These are phyloP conservation scores for Funneliformis caledonium DNA, from an alignment of 371 early-diverging fungal species.

Conservation along the genomic window DNA sequence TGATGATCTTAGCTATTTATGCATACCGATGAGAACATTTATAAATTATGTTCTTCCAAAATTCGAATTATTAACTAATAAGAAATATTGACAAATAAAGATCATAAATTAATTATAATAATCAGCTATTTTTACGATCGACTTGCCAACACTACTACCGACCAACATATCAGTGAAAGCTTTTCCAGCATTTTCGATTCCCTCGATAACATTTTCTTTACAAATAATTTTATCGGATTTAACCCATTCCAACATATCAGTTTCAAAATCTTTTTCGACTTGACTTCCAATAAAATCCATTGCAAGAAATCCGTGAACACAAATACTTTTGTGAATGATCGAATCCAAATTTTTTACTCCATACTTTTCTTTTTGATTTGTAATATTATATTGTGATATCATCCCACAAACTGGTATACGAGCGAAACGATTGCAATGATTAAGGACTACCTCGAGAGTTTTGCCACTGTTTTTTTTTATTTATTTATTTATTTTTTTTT, in stretches of 20 bases:
- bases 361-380: constrained; percentile 47
- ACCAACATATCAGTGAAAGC: constrained; percentile 66
- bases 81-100: too few species aligned
- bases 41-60: too few species aligned
- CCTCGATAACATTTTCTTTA: constrained; percentile 57
- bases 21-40: too few species aligned
- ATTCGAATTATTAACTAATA: too few species aligned
- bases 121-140: constrained; percentile 58
- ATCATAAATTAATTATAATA: neutral
- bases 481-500: constrained; percentile 57
- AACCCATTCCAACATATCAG: constrained; percentile 53
- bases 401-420: constrained; percentile 70
- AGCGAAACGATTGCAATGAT: constrained; percentile 59
- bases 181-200: constrained; percentile 64
- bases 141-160: constrained; percentile 75
- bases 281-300: constrained; percentile 64
- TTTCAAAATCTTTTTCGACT: constrained; percentile 57
- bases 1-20: too few species aligned
- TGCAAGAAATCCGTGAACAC: constrained; percentile 73
- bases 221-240: constrained; percentile 57
- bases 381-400: constrained; percentile 73
- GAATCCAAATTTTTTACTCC: constrained; percentile 49
- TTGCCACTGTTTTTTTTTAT: constrained; percentile 60
- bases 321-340: constrained; percentile 52
- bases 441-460: constrained; percentile 66